Evolutionary conservation across 2,329 filamentous ascomycete genomes (phyloP), one percentile per base, ranked within the genome.

Genomic region (Aureobasidium sp.): DNA sequence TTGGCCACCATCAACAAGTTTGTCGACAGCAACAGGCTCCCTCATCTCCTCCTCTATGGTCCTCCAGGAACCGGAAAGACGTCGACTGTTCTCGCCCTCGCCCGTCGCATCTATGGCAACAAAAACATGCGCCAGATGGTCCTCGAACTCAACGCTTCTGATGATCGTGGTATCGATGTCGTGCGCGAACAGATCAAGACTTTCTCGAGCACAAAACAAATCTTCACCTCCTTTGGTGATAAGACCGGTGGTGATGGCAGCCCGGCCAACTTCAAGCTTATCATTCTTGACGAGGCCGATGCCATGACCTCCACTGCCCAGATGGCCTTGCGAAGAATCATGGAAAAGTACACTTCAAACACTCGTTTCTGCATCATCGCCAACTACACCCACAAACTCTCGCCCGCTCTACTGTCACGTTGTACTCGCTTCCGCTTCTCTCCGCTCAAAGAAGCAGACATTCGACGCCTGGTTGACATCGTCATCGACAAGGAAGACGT

Each of bases 131-230:
- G 93, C 20, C 94, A 99, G 76, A 97, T 99, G 91, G 94, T 99
- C 20, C 84, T 99, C 37, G 94, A 99, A 77, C 84, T 99, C 67
- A 99, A 99, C 74, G 94, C 94, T 44, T 96, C 91, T 53, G 94
- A 99, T 73, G 94, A 99, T 75, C 84, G 94, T 76, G 94, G 94
- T 71, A 99, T 99, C 74, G 94, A 99, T 67, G 94, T 99, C 2
- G 94, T 99, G 62, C 85, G 92, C 36, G 94, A 99, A 78, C 94
- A 99, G 77, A 99, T 99, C 84, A 99, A 97, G 82, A 99, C 94
- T 0, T 99, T 99, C 77, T 93, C 91, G 44, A 95, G 90, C 68
- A 99, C 94, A 8, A 97, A 96, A 76, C 94, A 99, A 73, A 99
- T 99, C 70, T 99, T 99, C 78, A 85, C 84, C n/a, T 79, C 83